Evolutionary conservation across 2,329 filamentous ascomycete species (phyloP), one percentile per base, ranked within the genome.

Genomic region (Amauroascus niger): DNA sequence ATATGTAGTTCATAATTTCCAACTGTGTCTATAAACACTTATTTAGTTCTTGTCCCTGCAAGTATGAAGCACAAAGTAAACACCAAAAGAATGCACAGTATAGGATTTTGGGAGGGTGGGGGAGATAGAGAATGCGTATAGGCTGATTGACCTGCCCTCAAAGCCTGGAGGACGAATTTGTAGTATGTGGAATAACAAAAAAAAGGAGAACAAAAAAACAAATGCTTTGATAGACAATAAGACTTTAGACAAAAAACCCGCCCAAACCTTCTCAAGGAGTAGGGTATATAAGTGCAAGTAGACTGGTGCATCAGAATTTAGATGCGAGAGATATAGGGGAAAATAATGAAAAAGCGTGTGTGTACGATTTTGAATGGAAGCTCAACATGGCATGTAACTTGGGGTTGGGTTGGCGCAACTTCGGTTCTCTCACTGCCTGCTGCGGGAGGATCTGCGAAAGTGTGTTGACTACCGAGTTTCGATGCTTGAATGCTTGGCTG

Each of bases 201-300:
- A 40, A 40, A 40, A 5, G n/a, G 9, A 18, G 20, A 40, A 6
- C 14, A 40, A 20, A 20, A 40, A 13, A 37, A n/a, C 4, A 13
- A 16, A 4, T 18, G 16, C 5, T 35, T 35, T 18, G 39, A 11
- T 41, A 41, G 37, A 20, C 37, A 1, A 14, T 13, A 24, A 41
- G 5, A 7, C 13, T 18, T 30, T 30, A 30, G 26, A 30, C 7
- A 41, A 22, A n/a, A 22, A 41, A 24, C 43, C 49, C 16, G 26
- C 49, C 49, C 49, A 33, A 45, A 18, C 26, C 37, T 22, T 22
- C 11, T 43, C 8, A 41, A 43, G 33, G 49, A 45, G 18, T 6
- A 52, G 49, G 49, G 49, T 52, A 52, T 52, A 52, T 26, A 13
- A 24, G 16, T 41, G 40, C 26, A 43, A 26, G 2, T 7, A 13